A percentile compares a stretch with the other conserved stretches of the same genome.
Conservation (phyloP, 2,329 filamentous ascomycete genomes). For the Ophiostoma ulmi region DNA sequence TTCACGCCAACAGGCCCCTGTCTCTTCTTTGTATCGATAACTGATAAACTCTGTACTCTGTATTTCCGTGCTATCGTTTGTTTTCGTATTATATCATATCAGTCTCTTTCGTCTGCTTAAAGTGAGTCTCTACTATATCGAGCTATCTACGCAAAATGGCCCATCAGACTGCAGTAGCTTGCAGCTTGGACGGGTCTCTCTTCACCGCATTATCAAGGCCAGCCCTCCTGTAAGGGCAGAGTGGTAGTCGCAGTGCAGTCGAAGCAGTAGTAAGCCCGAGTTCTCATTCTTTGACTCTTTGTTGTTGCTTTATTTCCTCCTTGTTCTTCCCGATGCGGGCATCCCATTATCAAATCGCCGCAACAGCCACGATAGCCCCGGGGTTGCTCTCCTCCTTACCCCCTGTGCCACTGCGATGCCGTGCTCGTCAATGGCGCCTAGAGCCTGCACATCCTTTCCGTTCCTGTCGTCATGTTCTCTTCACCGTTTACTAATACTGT, state of each 20-base stretch:
- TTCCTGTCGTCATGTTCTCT: background rate
- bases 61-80: background rate
- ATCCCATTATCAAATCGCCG: background rate
- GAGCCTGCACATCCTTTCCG: conserved; percentile 18
- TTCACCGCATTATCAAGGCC: conserved; percentile 11
- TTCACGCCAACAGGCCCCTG: background rate
- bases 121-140: too few relatives aligned
- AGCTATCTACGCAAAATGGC: background rate
- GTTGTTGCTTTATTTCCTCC: background rate
- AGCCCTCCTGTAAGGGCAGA: background rate
- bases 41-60: background rate
- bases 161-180: conserved; percentile 17
- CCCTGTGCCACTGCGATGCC: conserved; percentile 15
- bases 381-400: background rate
- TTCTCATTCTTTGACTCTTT: background rate
- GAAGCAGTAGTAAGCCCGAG: background rate
- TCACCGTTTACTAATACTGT: background rate
- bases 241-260: conserved; percentile 6
- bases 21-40: background rate
- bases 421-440: conserved; percentile 15
- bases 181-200: conserved; percentile 4
- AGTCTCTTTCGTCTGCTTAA: background rate
- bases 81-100: background rate
- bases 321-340: background rate
- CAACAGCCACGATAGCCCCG: background rate